Percentiles rank a stretch among this genome's conserved stretches.
Conservation (phyloP, 2,329 filamentous ascomycete species). For the Phialophora macrospora region DNA sequence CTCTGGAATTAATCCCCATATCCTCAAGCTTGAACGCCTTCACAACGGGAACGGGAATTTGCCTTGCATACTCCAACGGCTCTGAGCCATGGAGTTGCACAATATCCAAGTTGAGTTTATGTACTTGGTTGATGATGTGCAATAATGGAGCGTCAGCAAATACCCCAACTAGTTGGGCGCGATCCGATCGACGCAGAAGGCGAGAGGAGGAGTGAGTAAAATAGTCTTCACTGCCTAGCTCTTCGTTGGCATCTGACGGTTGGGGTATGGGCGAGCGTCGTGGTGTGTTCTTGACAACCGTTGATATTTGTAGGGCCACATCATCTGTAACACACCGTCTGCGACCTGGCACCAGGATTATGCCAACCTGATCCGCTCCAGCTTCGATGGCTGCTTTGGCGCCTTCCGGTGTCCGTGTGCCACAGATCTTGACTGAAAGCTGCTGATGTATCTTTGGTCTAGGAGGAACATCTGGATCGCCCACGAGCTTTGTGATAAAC, state of each 20-base stretch:
- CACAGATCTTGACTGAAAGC: slow-evolving; percentile 92
- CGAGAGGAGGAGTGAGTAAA: slow-evolving; percentile 65
- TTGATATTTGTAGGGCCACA: slow-evolving; percentile 78
- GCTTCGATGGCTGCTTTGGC: slow-evolving; percentile 80
- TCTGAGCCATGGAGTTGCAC: slow-evolving; percentile 94
- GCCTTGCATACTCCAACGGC: slow-evolving; percentile 84
- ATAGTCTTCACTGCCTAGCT: slow-evolving; percentile 64
- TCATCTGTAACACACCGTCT: slow-evolving; percentile 81
- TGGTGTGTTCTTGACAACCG: slow-evolving; percentile 66
- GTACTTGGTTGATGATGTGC: slow-evolving; percentile 79
- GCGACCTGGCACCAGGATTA: slow-evolving; percentile 82
- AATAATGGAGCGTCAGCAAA: slow-evolving; percentile 89
- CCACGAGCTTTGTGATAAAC: slow-evolving; percentile 85
- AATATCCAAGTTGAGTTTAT: slow-evolving; percentile 76
- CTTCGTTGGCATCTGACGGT: slow-evolving; percentile 40
- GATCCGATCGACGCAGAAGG: slow-evolving; percentile 57
- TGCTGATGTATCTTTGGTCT: slow-evolving; percentile 49
- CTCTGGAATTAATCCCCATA: slow-evolving; percentile 71
- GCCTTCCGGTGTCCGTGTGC: slow-evolving; percentile 80
- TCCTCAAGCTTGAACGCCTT: slow-evolving; percentile 80
- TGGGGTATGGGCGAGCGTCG: slow-evolving; percentile 42
- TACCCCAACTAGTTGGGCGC: slow-evolving; percentile 85
- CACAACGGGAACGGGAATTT: slow-evolving; percentile 92
- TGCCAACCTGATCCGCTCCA: slow-evolving; percentile 89
- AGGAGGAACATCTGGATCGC: slow-evolving; percentile 48